phyloP scores from a whole-genome alignment of 805 yeast genomes.

The Candida montana region DNA sequence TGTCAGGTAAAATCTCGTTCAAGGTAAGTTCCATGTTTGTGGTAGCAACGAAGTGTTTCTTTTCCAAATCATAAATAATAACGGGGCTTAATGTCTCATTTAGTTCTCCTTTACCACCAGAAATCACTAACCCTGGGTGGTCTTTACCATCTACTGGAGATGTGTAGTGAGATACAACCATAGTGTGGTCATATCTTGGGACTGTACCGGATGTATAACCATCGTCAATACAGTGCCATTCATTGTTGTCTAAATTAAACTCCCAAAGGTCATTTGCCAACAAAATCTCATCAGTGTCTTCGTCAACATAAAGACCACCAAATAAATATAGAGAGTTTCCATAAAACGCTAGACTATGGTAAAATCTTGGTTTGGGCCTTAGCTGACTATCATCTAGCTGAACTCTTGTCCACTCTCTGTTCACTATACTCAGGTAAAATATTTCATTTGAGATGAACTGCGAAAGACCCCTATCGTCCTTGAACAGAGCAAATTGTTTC shows the following conservation, averaged over 20 bases:
- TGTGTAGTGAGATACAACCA: conserved; percentile 37
- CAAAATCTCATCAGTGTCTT: conserved; percentile 30
- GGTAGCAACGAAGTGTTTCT: conserved; percentile 23
- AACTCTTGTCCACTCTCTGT: conserved; percentile 51
- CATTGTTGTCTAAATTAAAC: conserved; percentile 44
- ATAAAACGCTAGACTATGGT: conserved; percentile 50
- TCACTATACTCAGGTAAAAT: conserved; percentile 54
- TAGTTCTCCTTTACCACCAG: conserved; percentile 45
- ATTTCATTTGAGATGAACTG: conserved; percentile 50
- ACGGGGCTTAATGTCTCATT: conserved; percentile 28
- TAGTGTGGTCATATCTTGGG: conserved; percentile 48
- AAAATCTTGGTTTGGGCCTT: conserved; percentile 38
- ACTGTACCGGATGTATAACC: conserved; percentile 33
- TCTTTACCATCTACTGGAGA: conserved; percentile 31
- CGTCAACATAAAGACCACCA: conserved; percentile 55
- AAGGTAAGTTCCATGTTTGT: conserved; percentile 18
- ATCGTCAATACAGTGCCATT: conserved; percentile 50
- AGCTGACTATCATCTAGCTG: conserved; percentile 18
- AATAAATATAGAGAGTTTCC: conserved; percentile 49
- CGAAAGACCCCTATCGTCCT: conserved; percentile 5
- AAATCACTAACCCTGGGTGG: conserved; percentile 46
- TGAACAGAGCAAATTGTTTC: conserved; percentile 7
- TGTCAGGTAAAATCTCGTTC: conserved; percentile 15
- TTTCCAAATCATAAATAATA: conserved; percentile 41
- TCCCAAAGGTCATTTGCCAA: conserved; percentile 69